Conservation (phyloP, 805 yeast genomes). For the Zygosaccharomyces kombuchaensis region DNA sequence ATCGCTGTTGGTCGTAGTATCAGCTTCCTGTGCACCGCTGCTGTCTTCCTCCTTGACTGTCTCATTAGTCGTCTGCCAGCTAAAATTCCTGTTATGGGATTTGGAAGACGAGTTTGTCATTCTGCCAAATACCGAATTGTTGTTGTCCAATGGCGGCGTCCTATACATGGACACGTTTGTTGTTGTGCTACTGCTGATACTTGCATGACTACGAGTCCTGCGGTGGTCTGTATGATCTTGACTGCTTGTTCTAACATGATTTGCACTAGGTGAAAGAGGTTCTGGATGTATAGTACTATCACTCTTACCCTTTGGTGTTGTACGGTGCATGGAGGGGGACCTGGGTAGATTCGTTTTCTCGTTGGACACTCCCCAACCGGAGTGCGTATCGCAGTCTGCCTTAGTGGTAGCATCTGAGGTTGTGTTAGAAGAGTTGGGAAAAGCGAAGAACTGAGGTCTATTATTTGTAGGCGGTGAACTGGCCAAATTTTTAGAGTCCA, state of each 20-base stretch:
- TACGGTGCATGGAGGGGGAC: constrained; percentile 8
- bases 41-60: constrained; percentile 9
- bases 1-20: not conserved
- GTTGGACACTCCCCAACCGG: constrained; percentile 35
- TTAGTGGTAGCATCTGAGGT: constrained; percentile 3
- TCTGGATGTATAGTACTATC: constrained; percentile 24
- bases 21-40: not conserved
- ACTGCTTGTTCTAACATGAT: constrained; percentile 1
- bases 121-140: constrained; percentile 12
- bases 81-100: constrained; percentile 11
- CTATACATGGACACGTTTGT: constrained; percentile 24
- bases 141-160: constrained; percentile 22
- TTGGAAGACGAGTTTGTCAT: constrained; percentile 12
- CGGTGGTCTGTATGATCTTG: constrained; percentile 9
- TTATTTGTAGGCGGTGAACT: constrained; percentile 9
- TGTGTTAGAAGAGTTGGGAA: constrained; percentile 3
- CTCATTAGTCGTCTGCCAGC: constrained; percentile 14
- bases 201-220: constrained; percentile 14
- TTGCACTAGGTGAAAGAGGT: constrained; percentile 1
- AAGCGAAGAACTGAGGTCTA: not conserved
- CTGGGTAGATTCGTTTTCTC: constrained; percentile 5
- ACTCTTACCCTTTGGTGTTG: constrained; percentile 28
- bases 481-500: constrained; percentile 12
- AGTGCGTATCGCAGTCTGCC: constrained; percentile 27
- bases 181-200: constrained; percentile 8